These are phyloP conservation scores for Ministeria vibrans DNA, from an alignment of 78 protist genomes.

Conservation along the genomic window DNA sequence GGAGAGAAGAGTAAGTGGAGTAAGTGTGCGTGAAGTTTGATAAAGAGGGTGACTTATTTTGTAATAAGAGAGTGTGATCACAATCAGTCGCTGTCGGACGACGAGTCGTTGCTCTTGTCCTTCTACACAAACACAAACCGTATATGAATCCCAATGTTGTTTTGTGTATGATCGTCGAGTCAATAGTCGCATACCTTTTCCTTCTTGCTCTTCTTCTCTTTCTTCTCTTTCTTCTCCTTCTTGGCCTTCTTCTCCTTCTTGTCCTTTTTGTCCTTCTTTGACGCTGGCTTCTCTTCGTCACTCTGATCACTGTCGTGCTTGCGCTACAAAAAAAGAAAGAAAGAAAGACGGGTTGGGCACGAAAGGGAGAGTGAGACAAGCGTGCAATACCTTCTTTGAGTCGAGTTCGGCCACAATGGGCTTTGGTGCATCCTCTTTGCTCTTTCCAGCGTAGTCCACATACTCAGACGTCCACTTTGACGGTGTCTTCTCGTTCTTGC, in stretches of 20 bases:
- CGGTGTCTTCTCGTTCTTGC: conserved; percentile 94
- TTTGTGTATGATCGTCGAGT: no score
- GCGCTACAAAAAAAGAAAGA: neutral
- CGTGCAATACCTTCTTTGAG: neutral
- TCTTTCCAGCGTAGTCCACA: conserved; percentile 47
- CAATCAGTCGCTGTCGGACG: no score
- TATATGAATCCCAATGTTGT: no score
- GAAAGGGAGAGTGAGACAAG: neutral
- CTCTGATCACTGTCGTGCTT: conserved; percentile 16
- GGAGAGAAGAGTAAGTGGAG: no score
- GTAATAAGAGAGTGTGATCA: no score
- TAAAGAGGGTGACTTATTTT: no score
- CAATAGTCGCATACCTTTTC: no score
- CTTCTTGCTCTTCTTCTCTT: neutral
- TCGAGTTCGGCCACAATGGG: neutral
- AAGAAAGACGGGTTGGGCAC: neutral
- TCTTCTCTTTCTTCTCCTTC: conserved; percentile 24
- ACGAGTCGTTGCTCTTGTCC: no score
- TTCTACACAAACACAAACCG: no score
- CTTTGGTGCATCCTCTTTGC: conserved; percentile 17
- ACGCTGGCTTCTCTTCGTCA: conserved; percentile 13
- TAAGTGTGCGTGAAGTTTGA: no score
- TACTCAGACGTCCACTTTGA: conserved; percentile 65
- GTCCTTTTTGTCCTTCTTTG: conserved; percentile 32
- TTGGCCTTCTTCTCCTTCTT: conserved; percentile 37